phyloP scores from a whole-genome alignment of 768 basidiomycete genomes.

The Rubroboletus pulcherrimus region DNA sequence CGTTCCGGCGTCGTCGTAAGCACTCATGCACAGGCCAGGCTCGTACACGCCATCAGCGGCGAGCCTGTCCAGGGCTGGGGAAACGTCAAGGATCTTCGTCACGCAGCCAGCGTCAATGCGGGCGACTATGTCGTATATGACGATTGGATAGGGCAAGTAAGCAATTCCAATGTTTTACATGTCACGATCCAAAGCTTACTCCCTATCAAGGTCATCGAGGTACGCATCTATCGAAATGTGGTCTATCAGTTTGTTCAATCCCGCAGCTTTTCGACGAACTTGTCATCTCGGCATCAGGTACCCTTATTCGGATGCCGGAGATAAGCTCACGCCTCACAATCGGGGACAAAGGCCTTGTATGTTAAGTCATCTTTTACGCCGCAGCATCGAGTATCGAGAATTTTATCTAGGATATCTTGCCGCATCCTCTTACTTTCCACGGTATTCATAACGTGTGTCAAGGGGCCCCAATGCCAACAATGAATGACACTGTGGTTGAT shows the following conservation, averaged over 20 bases:
- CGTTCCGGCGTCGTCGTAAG: slow-evolving; percentile 72
- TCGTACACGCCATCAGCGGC: slow-evolving; percentile 72
- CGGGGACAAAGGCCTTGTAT: slow-evolving; percentile 71
- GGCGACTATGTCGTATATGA: slow-evolving; percentile 80
- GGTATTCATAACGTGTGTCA: slow-evolving; percentile 45
- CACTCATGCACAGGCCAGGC: slow-evolving; percentile 56
- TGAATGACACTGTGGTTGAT: slow-evolving; percentile 61
- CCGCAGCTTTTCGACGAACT: slow-evolving; percentile 79
- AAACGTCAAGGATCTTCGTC: slow-evolving; percentile 52
- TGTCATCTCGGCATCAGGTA: slow-evolving; percentile 62
- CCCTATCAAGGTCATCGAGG: slow-evolving; percentile 65
- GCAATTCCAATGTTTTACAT: slow-evolving; percentile 20
- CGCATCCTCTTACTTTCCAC: slow-evolving; percentile 45
- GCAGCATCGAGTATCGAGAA: neutral
- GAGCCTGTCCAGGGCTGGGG: slow-evolving; percentile 62
- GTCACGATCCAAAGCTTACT: slow-evolving; percentile 8
- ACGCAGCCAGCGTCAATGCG: slow-evolving; percentile 58
- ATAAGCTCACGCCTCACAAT: slow-evolving; percentile 70
- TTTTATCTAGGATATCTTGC: slow-evolving; percentile 58
- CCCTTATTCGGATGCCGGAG: slow-evolving; percentile 72
- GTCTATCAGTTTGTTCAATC: slow-evolving; percentile 12
- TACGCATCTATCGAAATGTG: slow-evolving; percentile 31
- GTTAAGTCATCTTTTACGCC: slow-evolving; percentile 21
- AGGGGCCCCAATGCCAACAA: slow-evolving; percentile 40
- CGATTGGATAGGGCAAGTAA: slow-evolving; percentile 88